These are phyloP conservation scores for Huiozyma naganishii DNA, from an alignment of 805 yeast species.

Conservation along the genomic window DNA sequence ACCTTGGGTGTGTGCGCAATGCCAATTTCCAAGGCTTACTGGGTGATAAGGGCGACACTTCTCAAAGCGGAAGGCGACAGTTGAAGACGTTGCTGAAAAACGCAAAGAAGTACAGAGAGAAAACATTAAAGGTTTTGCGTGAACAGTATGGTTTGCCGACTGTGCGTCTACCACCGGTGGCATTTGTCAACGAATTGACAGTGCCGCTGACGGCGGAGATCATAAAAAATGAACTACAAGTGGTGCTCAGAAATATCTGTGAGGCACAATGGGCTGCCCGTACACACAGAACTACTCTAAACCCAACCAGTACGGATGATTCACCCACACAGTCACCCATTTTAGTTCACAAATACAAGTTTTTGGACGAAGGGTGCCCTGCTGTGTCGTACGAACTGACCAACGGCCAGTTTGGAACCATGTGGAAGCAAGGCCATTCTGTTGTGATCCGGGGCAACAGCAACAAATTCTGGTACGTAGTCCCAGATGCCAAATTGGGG, in stretches of 20 bases:
- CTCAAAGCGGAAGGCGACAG: too few relatives aligned
- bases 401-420: conserved; percentile 82
- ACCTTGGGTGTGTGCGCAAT: too few relatives aligned
- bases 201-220: neutral
- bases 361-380: neutral
- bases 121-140: neutral
- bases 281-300: too few relatives aligned
- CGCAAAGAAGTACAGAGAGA: neutral
- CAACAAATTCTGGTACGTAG: conserved; percentile 46
- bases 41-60: too few relatives aligned
- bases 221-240: conserved; percentile 1
- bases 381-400: conserved; percentile 53
- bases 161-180: neutral
- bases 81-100: neutral
- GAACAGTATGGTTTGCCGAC: neutral
- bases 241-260: neutral
- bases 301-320: neutral
- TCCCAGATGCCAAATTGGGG: conserved; percentile 35
- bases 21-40: too few relatives aligned
- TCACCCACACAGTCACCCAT: neutral
- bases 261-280: neutral
- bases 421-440: conserved; percentile 72
- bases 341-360: neutral
- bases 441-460: conserved; percentile 52
- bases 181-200: neutral